Percentiles rank a stretch among this genome's conserved stretches.
Evolutionary conservation across 352 stramenopile genomes (phyloP).

Genomic region (Phytopythium mirpurense): DNA sequence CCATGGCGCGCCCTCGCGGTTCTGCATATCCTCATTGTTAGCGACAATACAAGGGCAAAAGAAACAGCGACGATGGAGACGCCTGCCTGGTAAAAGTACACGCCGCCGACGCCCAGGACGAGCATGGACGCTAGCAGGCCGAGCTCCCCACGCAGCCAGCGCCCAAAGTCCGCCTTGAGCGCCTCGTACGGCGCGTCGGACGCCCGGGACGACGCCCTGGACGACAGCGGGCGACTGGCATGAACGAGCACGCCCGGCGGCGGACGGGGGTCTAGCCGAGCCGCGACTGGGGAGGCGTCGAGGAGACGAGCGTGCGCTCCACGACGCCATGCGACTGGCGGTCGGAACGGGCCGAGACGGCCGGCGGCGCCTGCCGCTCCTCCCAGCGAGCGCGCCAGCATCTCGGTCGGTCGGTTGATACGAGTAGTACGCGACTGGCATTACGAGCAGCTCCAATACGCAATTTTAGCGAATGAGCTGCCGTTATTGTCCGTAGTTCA

Average conservation of each 20-base stretch:
- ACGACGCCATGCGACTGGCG: not conserved
- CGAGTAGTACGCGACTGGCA: no score
- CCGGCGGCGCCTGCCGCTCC: not conserved
- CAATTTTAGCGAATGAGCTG: not conserved
- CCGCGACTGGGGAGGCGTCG: not conserved
- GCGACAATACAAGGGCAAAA: not conserved
- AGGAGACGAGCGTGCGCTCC: not conserved
- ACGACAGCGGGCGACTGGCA: not conserved
- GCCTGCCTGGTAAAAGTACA: constrained; percentile 64
- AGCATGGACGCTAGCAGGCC: constrained; percentile 40
- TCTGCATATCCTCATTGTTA: constrained; percentile 19
- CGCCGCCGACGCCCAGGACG: constrained; percentile 33
- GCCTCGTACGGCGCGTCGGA: constrained; percentile 25
- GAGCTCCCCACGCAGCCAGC: constrained; percentile 50
- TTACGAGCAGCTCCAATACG: no score
- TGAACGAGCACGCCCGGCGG: not conserved
- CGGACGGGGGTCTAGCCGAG: not conserved
- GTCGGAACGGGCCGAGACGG: not conserved
- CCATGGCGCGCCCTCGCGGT: constrained; percentile 51
- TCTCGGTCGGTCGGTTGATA: not conserved
- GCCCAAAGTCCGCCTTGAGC: constrained; percentile 60
- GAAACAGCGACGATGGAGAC: not conserved
- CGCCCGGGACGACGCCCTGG: not conserved
- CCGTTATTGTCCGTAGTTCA: not conserved
- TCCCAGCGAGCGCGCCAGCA: not conserved